phyloP scores from a whole-genome alignment of 2,329 filamentous ascomycete species.

The Cytospora chrysosperma region DNA sequence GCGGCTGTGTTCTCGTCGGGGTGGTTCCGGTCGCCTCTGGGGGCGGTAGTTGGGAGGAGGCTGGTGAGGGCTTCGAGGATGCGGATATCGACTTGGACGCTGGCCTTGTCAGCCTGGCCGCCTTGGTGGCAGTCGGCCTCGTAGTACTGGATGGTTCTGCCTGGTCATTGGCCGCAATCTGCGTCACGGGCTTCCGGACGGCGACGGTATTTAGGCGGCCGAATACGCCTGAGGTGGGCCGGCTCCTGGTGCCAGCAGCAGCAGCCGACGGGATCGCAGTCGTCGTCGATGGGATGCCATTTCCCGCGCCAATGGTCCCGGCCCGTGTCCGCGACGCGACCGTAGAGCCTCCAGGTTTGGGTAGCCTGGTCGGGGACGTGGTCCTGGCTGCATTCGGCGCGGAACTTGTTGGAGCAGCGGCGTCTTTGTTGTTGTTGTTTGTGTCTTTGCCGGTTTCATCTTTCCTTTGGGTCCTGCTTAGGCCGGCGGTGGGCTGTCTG shows the following conservation, averaged over 20 bases:
- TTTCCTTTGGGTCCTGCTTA: conserved; percentile 10
- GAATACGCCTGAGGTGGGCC: conserved; percentile 29
- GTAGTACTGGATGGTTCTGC: conserved; percentile 4
- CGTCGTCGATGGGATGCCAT: not conserved
- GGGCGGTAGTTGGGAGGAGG: conserved; percentile 30
- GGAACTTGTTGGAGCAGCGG: not conserved
- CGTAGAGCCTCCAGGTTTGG: conserved; percentile 43
- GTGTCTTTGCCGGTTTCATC: conserved; percentile 7
- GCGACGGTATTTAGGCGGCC: conserved; percentile 21
- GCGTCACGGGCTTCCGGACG: conserved; percentile 29
- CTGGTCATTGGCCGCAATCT: conserved; percentile 13
- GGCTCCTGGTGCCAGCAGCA: conserved; percentile 17
- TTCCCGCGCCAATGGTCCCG: conserved; percentile 1
- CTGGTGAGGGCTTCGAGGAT: conserved; percentile 20
- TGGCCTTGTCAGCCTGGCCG: conserved; percentile 24
- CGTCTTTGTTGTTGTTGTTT: conserved; percentile 3
- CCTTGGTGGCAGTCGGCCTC: conserved; percentile 23
- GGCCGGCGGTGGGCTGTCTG: conserved; percentile 19
- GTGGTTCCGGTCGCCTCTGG: conserved; percentile 27
- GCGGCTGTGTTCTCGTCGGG: conserved; percentile 6
- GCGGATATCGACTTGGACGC: conserved; percentile 23
- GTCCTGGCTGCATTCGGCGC: conserved; percentile 28
- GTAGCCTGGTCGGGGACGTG: conserved; percentile 50
- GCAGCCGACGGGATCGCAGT: not conserved
- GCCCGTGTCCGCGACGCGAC: conserved; percentile 28